Evolutionary conservation across 306 rosid genomes (phyloP).

Genomic region (Medicago lupulina): DNA sequence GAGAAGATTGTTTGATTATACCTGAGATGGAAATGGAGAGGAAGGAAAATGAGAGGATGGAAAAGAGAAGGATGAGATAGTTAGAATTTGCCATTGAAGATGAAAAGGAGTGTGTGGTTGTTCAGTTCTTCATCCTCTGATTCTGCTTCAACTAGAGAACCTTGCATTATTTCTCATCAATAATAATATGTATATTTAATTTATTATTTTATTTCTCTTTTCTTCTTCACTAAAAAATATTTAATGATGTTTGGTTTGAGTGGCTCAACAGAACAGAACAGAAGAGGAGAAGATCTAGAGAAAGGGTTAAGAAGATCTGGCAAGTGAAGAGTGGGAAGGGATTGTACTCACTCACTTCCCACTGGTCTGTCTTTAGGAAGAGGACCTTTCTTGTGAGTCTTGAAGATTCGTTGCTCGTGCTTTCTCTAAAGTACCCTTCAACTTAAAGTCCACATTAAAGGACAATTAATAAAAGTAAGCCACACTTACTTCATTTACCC

Average conservation of each 20-base stretch:
- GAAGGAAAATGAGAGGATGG: constrained; percentile 39
- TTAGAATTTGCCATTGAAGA: constrained; percentile 61
- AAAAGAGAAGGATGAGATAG: constrained; percentile 28
- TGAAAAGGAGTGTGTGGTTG: constrained; percentile 50
- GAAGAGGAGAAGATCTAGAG: background rate
- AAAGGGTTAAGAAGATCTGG: too few relatives aligned
- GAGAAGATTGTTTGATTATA: constrained; percentile 11
- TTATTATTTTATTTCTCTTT: background rate
- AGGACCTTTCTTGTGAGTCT: background rate
- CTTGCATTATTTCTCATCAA: constrained; percentile 82
- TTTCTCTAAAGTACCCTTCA: constrained; percentile 49
- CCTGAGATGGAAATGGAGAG: constrained; percentile 46
- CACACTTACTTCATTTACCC: background rate
- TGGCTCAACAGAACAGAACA: background rate
- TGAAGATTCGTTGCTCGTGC: background rate
- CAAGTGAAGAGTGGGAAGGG: constrained; percentile 20
- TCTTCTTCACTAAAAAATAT: too few relatives aligned
- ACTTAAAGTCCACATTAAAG: background rate
- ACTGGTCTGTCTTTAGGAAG: constrained; percentile 13
- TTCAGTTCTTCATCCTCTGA: constrained; percentile 58
- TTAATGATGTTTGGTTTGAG: constrained; percentile 14
- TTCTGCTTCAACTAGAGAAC: constrained; percentile 54
- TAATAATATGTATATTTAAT: too few relatives aligned
- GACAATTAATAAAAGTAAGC: background rate
- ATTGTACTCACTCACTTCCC: background rate